Conservation (phyloP, 2,329 filamentous ascomycete species). For the Karstenula rhodostoma region DNA sequence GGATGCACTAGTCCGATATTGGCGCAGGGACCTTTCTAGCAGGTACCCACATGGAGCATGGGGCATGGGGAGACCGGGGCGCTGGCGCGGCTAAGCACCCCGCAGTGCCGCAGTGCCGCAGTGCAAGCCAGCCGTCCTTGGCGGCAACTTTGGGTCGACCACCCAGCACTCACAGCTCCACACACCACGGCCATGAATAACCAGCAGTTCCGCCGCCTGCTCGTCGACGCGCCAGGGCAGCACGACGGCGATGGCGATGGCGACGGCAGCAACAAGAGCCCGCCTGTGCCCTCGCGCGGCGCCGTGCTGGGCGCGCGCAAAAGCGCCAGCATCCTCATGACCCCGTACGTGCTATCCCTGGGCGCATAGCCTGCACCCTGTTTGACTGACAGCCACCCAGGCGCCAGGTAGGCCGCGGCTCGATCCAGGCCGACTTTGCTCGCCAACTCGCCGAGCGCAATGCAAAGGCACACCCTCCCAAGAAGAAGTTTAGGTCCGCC, state of each 20-base stretch:
- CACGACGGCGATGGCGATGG: constrained; percentile 46
- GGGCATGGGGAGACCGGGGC: no score
- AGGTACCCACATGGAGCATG: not conserved
- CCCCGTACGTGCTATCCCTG: constrained; percentile 69
- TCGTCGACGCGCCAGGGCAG: constrained; percentile 63
- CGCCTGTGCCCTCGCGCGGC: constrained; percentile 41
- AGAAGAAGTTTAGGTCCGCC: constrained; percentile 78
- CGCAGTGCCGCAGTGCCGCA: not conserved
- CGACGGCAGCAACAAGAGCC: constrained; percentile 31
- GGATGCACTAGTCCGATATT: not conserved
- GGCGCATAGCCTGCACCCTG: constrained; percentile 6
- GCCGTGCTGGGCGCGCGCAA: constrained; percentile 77
- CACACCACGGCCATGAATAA: constrained; percentile 77
- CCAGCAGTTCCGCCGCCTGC: constrained; percentile 85
- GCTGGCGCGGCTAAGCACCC: not conserved
- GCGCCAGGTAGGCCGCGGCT: constrained; percentile 67
- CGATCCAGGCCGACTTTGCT: constrained; percentile 73
- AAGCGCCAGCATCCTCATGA: constrained; percentile 89
- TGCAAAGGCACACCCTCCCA: constrained; percentile 58
- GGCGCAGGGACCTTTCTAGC: not conserved
- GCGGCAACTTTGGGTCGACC: constrained; percentile 12
- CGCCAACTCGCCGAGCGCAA: constrained; percentile 82
- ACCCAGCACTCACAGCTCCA: not conserved
- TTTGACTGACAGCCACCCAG: constrained; percentile 51
- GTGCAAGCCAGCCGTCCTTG: constrained; percentile 12